These are phyloP conservation scores for Triticum turgidum DNA, from an alignment of 176 grass and related monocot species.

Conservation along the genomic window DNA sequence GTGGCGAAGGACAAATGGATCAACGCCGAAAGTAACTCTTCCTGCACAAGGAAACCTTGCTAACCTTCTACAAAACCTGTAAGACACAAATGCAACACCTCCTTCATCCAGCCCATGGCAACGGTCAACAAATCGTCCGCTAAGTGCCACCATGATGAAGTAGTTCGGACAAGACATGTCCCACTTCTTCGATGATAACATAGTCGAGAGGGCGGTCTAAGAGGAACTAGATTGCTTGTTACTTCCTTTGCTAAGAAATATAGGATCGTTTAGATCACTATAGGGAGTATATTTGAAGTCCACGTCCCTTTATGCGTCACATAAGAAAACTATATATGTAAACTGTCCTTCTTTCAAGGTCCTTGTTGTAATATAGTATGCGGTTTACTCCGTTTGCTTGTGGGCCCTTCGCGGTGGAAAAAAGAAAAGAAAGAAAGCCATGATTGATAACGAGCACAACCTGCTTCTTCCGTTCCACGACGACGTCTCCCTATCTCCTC, in stretches of 20 bases:
- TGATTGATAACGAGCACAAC: conserved; percentile 17
- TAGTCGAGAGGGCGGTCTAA: not conserved
- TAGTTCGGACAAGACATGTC: not conserved
- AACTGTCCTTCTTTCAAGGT: not conserved
- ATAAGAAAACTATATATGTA: not conserved
- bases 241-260: too few species aligned
- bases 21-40: not conserved
- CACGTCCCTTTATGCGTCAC: not conserved
- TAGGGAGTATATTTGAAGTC: too few species aligned
- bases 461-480: conserved; percentile 13
- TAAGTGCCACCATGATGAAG: not conserved
- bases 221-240: not conserved
- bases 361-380: not conserved
- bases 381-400: not conserved
- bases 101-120: too few species aligned
- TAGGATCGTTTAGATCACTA: too few species aligned
- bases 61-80: not conserved
- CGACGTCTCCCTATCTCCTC: not conserved
- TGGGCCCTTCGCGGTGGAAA: not conserved
- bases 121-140: too few species aligned
- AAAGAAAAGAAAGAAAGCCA: not conserved
- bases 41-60: not conserved
- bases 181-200: not conserved
- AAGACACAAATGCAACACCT: not conserved
- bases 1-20: not conserved